Conservation (phyloP, 345 rosid species). For the Pugionium dolabratum region DNA sequence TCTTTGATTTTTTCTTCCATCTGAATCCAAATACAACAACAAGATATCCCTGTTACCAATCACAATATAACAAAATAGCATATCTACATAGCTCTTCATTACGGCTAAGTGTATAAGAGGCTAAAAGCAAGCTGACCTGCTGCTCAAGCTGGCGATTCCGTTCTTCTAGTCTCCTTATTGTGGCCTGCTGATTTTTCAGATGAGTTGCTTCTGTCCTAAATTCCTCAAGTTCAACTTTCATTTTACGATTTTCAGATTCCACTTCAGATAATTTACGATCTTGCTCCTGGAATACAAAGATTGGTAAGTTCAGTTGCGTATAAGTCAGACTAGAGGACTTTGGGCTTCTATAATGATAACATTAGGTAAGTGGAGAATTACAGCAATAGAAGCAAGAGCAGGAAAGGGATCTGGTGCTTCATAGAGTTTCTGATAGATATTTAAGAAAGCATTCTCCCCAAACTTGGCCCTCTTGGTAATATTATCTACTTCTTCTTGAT, state of each 20-base stretch:
- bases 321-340: constrained; percentile 1
- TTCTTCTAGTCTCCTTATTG: constrained; percentile 98
- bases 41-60: neutral
- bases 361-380: constrained; percentile 49
- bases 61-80: constrained; percentile 17
- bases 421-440: constrained; percentile 51
- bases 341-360: neutral
- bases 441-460: too few species aligned
- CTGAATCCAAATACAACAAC: constrained; percentile 44
- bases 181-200: constrained; percentile 96
- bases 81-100: constrained; percentile 11
- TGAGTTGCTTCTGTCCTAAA: constrained; percentile 94
- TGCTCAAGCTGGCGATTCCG: constrained; percentile 96
- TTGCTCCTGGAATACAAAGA: constrained; percentile 66
- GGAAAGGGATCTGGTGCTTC: constrained; percentile 99
- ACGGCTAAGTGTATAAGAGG: constrained; percentile 2
- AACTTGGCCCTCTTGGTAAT: too few species aligned
- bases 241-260: constrained; percentile 92
- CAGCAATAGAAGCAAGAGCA: constrained; percentile 88
- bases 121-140: constrained; percentile 58
- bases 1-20: constrained; percentile 99
- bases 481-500: constrained; percentile 40
- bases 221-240: constrained; percentile 97
- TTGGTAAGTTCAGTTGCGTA: constrained; percentile 17
- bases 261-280: constrained; percentile 80